These are phyloP conservation scores for Uronychia setigera DNA, from an alignment of 73 alveolate genomes.

Conservation along the genomic window DNA sequence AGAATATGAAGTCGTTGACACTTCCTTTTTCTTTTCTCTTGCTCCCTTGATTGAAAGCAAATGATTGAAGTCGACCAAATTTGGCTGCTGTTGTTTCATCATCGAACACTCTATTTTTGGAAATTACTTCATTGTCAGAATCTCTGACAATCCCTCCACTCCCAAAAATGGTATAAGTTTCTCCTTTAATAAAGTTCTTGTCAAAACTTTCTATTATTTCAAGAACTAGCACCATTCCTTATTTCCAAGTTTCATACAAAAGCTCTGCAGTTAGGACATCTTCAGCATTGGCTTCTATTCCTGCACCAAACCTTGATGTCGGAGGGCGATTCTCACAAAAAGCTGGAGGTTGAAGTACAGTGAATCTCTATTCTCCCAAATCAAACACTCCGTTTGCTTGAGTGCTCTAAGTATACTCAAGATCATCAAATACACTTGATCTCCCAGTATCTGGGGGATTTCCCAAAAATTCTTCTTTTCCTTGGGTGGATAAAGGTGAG, in stretches of 20 bases:
- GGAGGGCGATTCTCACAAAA: not conserved
- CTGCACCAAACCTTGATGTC: not conserved
- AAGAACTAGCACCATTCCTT: not conserved
- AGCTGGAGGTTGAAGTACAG: not conserved
- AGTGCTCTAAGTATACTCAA: not conserved
- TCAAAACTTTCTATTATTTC: not conserved
- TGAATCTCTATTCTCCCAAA: not conserved
- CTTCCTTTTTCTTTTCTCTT: not conserved
- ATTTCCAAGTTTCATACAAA: not conserved
- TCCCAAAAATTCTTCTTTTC: not conserved
- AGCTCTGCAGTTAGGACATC: not conserved
- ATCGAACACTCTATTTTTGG: not conserved
- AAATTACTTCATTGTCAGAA: not conserved
- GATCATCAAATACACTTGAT: not conserved
- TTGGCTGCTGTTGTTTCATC: slow-evolving; percentile 13
- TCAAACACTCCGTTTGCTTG: not conserved
- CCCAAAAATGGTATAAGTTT: not conserved
- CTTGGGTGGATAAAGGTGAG: not conserved
- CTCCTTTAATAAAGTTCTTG: slow-evolving; percentile 6
- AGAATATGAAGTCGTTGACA: slow-evolving; percentile 4
- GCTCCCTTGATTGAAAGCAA: not conserved
- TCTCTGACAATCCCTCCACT: not conserved
- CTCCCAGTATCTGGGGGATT: not conserved
- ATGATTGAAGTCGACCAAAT: not conserved
- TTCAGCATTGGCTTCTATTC: not conserved